Base-by-base conservation (phyloP, 2,329 filamentous ascomycete species). In the Epichloe gansuensis region DNA sequence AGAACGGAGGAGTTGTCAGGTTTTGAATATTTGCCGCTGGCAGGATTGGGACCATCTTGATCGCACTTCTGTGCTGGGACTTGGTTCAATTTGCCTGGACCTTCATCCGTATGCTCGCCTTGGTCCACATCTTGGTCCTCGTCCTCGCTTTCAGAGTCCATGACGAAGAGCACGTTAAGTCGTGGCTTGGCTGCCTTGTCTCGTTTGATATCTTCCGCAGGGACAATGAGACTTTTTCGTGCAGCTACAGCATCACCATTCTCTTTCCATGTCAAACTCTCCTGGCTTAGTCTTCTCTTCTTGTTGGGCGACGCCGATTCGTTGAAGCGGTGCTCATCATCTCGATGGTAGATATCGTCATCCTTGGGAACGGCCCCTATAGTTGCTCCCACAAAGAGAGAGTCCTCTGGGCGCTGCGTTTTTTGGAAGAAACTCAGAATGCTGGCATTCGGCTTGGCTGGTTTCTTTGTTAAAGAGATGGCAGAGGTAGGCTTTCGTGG, bases 351-450 rank as follows among this genome's bases (percentile, higher is more conserved):
- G 5, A 64, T 45, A 47, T 67, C 59, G n/a, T 62, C 59, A 13
- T 67, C 58, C 11, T 55, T 54, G 12, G 50, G 38, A n/a, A 54
- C 51, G 12, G 51, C n/a, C 8, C 58, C 59, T 2, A 59, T 50
- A 3, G 57, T 43, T 15, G 61, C 56, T n/a, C 64, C 67, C 0
- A 74, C 65, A 57, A 87, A 85, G 9, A 85, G 73, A 21, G 73
- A 71, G 52, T 81, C 71, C 55, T 84, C 74, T 52, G 76, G 70
- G 50, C 77, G 76, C 40, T 80, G 76, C 0, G 78, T 73, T 61
- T 87, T 89, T 61, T 85, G 82, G 63, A 89, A 89, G 65, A 88
- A 89, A 56, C 68, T 87, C 13, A 88, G 68, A 35, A 89, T 88
- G 56, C 82, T 88, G 6, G 74, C 72, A 59, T 87, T 87, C 0